Evolutionary conservation across 371 early-diverging fungal species (phyloP), one percentile per base, ranked within the genome.

Genomic region (Chytridium lagenaria): DNA sequence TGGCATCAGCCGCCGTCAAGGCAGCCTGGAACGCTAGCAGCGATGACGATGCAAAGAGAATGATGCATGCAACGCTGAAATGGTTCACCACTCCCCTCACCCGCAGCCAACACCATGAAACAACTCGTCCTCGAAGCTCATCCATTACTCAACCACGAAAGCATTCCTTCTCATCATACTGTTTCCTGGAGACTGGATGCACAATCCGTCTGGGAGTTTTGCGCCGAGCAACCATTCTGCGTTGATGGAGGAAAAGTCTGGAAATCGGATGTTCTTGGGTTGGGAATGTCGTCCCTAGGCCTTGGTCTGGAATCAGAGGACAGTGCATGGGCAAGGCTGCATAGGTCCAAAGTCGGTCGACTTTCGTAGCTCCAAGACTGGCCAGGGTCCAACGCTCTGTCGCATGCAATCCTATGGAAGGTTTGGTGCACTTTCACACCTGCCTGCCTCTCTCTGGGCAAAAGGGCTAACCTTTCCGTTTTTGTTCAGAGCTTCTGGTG

Each of bases 181-280:
- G 16, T 55, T 55, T 55, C 55, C 55, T 16, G 55, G 55, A 23
- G 55, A 55, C 23, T 55, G 55, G 55, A 55, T 16, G 23, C 55
- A 7, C 55, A 55, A 28, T 44, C 44, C 12, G 12, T 7, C 12
- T 12, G 7, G 44, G 12, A 7, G 19, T 12, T 19, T 44, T 12
- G 7, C 19, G 44, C 12, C 44, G 44, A 19, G 44, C 44, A 12
- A 19, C 12, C 19, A 44, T 19, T 19, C 44, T 7, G 19, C 44
- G 12, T 12, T 44, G 44, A 44, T 44, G 44, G 23, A 55, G 26
- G 16, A 55, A 26, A 16, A 55, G 55, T 5, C 19, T 10, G 55
- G 26, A 10, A 16, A 26, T 16, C 55, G 5, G 55, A 7, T 23
- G 55, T 10, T 26, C 23, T 16, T 55, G 55, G 55, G 26, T 16